Base-by-base conservation (phyloP, 2,329 filamentous ascomycete genomes). In the Botrytis fabae region DNA sequence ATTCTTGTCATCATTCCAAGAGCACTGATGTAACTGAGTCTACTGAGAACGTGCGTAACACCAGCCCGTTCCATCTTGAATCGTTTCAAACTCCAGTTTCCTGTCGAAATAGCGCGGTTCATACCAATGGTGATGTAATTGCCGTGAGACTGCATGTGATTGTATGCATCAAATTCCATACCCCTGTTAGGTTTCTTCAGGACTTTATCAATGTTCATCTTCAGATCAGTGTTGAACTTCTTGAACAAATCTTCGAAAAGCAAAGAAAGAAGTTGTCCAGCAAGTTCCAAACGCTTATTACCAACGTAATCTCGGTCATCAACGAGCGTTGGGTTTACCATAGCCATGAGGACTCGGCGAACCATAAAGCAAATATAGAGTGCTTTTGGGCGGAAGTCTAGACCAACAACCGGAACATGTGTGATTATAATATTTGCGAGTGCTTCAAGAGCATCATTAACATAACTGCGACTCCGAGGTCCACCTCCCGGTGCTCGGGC, bases 1-100 rank as follows among this genome's bases (percentile, higher is more conserved):
- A 99, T 98, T 82, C 96, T 89, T 22, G 96, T 99, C 96, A 99
- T 99, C 97, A 99, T 99, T 75, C 97, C 97, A 42, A 99, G 88
- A 42, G 96, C 96, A 75, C 92, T 93, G 82, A 99, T 98, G 81
- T 98, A 99, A 82, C 95, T 98, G 72, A 99, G 86, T 76, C 96
- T 90, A 83, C 95, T 98, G 66, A 99, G 86, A 59, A 99, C 94
- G 82, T 99, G 96, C 0, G 97, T 98, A 35, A 99, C 94, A 80
- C 96, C 96, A 35, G 96, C 95, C 81, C 95, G 88, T 80, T 98
- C 97, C 96, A 99, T 99, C 82, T 95, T 94, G 85, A 99, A 99
- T 81, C 97, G 94, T 83, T 98, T 98, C 77, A 99, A 87, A 75
- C 89, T 98, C 96, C 96, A 99, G 80, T 99, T 99, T 32, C 96